Conservation (phyloP, 306 rosid genomes). For the Gastrolobium bilobum region DNA sequence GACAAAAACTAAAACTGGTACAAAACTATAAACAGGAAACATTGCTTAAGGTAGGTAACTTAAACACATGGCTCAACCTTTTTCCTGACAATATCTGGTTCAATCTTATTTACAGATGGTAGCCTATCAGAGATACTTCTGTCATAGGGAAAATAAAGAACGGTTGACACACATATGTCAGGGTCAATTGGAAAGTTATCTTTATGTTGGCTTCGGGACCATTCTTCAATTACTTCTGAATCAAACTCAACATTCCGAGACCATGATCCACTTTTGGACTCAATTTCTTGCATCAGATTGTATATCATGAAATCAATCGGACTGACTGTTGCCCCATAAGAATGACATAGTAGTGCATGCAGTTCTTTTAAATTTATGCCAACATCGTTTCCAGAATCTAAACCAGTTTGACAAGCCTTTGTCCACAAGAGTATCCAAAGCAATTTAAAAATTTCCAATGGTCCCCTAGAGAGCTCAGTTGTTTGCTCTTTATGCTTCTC, state of each 20-base stretch:
- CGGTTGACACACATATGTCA: conserved; percentile 77
- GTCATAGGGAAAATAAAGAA: conserved; percentile 78
- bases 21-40: conserved; percentile 42
- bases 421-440: conserved; percentile 61
- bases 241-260: conserved; percentile 53
- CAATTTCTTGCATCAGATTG: conserved; percentile 73
- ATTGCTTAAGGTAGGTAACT: conserved; percentile 23
- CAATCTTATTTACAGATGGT: conserved; percentile 52
- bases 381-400: conserved; percentile 58
- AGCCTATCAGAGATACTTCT: conserved; percentile 60
- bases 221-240: conserved; percentile 69
- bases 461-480: conserved; percentile 52
- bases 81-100: conserved; percentile 45
- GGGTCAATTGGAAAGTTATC: conserved; percentile 81
- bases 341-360: conserved; percentile 69
- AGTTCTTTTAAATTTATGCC: conserved; percentile 69
- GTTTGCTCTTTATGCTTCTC: conserved; percentile 41
- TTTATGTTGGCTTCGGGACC: conserved; percentile 67
- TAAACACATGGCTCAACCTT: conserved; percentile 52
- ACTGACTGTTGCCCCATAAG: conserved; percentile 77
- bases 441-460: conserved; percentile 76
- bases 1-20: conserved; percentile 32
- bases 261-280: conserved; percentile 58
- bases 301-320: conserved; percentile 71
- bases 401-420: conserved; percentile 53